Conservation (phyloP, 768 basidiomycete species). For the Lactarius akahatsu region DNA sequence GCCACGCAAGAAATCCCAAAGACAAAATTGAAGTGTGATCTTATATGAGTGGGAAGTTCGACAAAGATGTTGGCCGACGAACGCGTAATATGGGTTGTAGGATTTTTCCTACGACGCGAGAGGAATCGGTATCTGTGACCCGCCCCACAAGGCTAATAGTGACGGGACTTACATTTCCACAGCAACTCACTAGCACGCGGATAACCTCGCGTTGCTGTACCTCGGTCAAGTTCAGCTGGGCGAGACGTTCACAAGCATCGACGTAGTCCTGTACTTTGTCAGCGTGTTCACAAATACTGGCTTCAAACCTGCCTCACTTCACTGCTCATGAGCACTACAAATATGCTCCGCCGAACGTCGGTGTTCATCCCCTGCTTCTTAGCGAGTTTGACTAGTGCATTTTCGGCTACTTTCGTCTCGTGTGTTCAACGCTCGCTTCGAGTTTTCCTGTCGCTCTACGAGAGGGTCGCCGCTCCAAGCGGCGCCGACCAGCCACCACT, state of each 20-base stretch:
- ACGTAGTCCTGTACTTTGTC: constrained; percentile 71
- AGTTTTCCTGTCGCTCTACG: constrained; percentile 58
- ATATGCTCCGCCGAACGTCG: constrained; percentile 87
- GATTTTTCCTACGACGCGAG: constrained; percentile 64
- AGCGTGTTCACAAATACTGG: not conserved
- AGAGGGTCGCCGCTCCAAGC: constrained; percentile 95
- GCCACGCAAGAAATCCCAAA: constrained; percentile 96
- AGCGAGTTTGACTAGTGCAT: constrained; percentile 71
- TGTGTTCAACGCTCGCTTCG: constrained; percentile 32
- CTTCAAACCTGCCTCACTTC: constrained; percentile 56
- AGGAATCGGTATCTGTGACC: constrained; percentile 8
- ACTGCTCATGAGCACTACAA: constrained; percentile 93
- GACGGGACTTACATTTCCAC: constrained; percentile 69
- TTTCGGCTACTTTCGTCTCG: constrained; percentile 38
- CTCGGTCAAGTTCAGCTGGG: constrained; percentile 79
- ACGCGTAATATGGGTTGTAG: constrained; percentile 95
- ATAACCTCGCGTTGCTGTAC: constrained; percentile 93
- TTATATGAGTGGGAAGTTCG: constrained; percentile 76
- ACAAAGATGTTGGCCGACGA: constrained; percentile 84
- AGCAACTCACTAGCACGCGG: constrained; percentile 91
- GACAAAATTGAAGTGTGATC: constrained; percentile 89
- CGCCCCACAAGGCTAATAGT: constrained; percentile 5
- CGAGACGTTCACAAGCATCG: constrained; percentile 91
- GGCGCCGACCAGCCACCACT: constrained; percentile 99
- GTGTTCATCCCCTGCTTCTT: constrained; percentile 98